Percentiles rank a stretch among this genome's conserved stretches.
Evolutionary conservation across 257 asterid genomes (phyloP).

Genomic region (Solanum sitiens): DNA sequence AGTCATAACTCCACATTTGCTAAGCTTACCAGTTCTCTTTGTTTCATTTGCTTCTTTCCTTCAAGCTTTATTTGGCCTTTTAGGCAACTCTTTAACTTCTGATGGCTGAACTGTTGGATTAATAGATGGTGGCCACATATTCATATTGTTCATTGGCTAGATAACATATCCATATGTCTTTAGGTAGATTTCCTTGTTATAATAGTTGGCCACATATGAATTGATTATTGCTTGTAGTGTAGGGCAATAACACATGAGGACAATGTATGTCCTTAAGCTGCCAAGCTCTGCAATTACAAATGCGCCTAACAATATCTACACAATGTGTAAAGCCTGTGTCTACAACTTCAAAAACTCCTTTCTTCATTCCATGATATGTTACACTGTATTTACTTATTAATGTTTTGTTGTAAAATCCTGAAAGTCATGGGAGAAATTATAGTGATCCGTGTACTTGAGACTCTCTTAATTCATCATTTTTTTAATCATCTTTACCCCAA

Average conservation of each 20-base stretch:
- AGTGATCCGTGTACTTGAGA: background rate
- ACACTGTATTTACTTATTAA: background rate
- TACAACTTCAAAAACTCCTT: no score
- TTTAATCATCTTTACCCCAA: no score
- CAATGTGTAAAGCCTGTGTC: no score
- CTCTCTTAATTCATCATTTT: no score
- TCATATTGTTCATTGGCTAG: no score
- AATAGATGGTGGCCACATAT: background rate
- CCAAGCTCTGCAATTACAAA: no score
- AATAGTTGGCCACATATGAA: background rate
- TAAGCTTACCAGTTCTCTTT: no score
- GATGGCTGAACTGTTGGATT: background rate
- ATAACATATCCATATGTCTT: background rate
- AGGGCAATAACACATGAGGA: background rate
- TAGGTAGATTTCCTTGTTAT: background rate
- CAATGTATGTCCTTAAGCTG: background rate
- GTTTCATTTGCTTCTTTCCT: background rate
- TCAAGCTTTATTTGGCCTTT: background rate
- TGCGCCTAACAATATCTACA: background rate
- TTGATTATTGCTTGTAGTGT: background rate
- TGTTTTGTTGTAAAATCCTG: background rate
- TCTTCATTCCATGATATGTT: no score
- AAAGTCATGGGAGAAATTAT: no score
- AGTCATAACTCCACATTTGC: background rate
- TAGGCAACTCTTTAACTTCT: background rate